These are phyloP conservation scores for Hippophae rhamnoides DNA, from an alignment of 306 rosid genomes.

Conservation along the genomic window DNA sequence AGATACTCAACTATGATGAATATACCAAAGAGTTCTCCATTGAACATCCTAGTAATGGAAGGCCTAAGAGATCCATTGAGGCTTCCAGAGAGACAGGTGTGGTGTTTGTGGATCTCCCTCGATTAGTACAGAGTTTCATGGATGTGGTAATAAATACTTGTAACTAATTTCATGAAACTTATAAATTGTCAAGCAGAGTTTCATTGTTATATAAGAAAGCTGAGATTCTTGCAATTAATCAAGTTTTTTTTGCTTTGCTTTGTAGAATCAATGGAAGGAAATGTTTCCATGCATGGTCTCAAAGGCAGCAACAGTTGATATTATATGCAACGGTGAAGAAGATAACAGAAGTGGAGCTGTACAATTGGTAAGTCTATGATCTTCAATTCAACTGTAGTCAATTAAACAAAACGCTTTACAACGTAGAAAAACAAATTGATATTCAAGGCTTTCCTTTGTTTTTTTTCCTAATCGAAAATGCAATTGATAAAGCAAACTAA, in stretches of 20 bases:
- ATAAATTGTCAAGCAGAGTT: not conserved
- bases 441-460: not conserved
- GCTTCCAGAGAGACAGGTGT: constrained; percentile 75
- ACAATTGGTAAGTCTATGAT: constrained; percentile 54
- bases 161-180: not conserved
- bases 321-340: constrained; percentile 71
- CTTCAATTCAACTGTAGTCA: not conserved
- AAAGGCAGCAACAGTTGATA: constrained; percentile 81
- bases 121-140: constrained; percentile 63
- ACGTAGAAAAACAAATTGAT: not conserved
- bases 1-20: constrained; percentile 82
- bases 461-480: not conserved
- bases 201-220: not conserved
- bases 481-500: not conserved
- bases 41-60: constrained; percentile 24
- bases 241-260: not conserved
- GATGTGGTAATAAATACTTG: constrained; percentile 52
- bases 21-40: constrained; percentile 52
- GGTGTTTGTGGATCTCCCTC: constrained; percentile 70
- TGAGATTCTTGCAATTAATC: not conserved
- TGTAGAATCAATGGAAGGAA: constrained; percentile 93
- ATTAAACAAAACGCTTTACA: not conserved
- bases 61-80: constrained; percentile 68
- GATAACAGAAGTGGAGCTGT: constrained; percentile 63
- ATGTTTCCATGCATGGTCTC: constrained; percentile 91